A percentile compares a stretch with the other conserved stretches of the same genome.
These are phyloP conservation scores for Trichoderma polysporum DNA, from an alignment of 2,329 filamentous ascomycete genomes.

Conservation along the genomic window DNA sequence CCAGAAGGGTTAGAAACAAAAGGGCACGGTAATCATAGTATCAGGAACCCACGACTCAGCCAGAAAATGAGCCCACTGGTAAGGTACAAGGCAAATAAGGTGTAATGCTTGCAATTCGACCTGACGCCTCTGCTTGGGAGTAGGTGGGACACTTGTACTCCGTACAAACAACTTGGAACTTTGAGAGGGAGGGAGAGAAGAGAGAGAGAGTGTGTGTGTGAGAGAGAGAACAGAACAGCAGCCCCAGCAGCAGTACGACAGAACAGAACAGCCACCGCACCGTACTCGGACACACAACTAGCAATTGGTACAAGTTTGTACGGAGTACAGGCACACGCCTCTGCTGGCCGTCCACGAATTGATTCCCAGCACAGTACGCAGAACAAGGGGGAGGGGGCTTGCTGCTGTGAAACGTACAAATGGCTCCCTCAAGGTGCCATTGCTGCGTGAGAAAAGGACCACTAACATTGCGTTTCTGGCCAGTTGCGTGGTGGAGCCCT, in stretches of 20 bases:
- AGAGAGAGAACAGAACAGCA: background rate
- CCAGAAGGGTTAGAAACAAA: background rate
- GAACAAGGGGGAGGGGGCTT: constrained; percentile 5
- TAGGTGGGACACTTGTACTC: background rate
- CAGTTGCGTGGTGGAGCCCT: background rate
- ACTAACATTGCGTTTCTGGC: background rate
- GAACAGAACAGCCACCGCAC: background rate
- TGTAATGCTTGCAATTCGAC: background rate
- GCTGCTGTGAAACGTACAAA: constrained; percentile 15
- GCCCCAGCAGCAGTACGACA: constrained; percentile 7
- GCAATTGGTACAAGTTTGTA: background rate
- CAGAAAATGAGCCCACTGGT: constrained; percentile 11
- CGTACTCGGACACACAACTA: background rate
- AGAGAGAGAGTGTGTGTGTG: background rate
- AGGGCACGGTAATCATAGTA: background rate
- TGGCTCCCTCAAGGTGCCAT: constrained; percentile 15
- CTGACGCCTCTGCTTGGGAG: background rate
- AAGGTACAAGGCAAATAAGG: background rate
- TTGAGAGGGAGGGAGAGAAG: background rate
- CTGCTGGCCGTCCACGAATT: background rate
- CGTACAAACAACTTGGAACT: background rate
- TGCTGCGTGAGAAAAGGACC: constrained; percentile 9
- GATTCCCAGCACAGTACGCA: background rate
- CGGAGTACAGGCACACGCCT: background rate
- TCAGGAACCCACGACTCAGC: background rate